Conservation (phyloP, 441 rosid species). For the Bruguiera hainesii region DNA sequence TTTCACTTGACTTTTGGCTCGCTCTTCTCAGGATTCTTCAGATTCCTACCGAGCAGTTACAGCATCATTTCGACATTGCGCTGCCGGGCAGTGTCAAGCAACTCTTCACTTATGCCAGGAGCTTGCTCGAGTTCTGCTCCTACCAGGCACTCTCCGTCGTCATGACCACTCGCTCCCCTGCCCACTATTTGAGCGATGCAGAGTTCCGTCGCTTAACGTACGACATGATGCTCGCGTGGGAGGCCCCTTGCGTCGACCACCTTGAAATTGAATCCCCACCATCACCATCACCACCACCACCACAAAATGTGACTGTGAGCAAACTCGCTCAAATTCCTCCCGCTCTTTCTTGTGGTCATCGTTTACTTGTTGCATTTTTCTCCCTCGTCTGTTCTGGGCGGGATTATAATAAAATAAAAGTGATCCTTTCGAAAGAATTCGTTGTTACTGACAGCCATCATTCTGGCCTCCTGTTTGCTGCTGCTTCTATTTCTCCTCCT, state of each 20-base stretch:
- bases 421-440: too few relatives aligned
- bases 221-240: constrained; percentile 99
- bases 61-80: constrained; percentile 66
- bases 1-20: too few relatives aligned
- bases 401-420: too few relatives aligned
- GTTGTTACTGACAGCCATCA: too few relatives aligned
- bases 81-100: constrained; percentile 70
- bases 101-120: constrained; percentile 59
- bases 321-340: neutral
- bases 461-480: neutral
- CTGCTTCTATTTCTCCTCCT: neutral
- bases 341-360: neutral
- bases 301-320: neutral
- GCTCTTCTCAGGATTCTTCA: constrained; percentile 49
- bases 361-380: neutral
- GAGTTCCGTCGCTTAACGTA: constrained; percentile 74
- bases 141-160: constrained; percentile 55
- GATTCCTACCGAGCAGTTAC: constrained; percentile 56
- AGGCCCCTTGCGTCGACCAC: constrained; percentile 43
- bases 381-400: neutral
- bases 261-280: constrained; percentile 33
- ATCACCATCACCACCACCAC: too few relatives aligned
- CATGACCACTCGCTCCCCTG: constrained; percentile 28
- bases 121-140: constrained; percentile 79
- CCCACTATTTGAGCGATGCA: constrained; percentile 55